These are phyloP conservation scores for Acer campestre DNA, from an alignment of 345 rosid genomes.

Conservation along the genomic window DNA sequence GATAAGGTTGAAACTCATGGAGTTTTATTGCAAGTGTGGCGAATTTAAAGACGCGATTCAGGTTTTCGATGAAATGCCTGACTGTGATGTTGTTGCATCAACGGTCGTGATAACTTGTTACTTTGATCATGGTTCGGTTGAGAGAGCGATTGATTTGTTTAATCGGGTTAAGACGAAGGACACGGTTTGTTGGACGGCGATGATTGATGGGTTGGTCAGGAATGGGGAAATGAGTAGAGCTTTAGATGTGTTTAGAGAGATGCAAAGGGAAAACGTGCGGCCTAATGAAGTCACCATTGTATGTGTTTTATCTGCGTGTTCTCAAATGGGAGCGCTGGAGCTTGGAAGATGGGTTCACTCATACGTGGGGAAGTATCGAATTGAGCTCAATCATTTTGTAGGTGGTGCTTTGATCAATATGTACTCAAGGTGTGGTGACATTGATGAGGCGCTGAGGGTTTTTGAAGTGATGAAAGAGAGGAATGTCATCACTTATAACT, in stretches of 20 bases:
- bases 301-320: conserved; percentile 63
- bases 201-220: conserved; percentile 67
- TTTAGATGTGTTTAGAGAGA: conserved; percentile 52
- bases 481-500: conserved; percentile 54
- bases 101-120: conserved; percentile 49
- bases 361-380: conserved; percentile 39
- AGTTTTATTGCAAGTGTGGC: conserved; percentile 47
- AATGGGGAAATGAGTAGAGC: conserved; percentile 63
- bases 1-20: conserved; percentile 46
- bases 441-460: conserved; percentile 43
- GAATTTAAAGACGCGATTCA: conserved; percentile 40
- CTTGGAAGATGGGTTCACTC: conserved; percentile 69
- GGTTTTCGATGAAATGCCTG: conserved; percentile 61
- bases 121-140: conserved; percentile 44
- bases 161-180: conserved; percentile 46
- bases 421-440: conserved; percentile 63
- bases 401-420: conserved; percentile 67
- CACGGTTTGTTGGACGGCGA: conserved; percentile 69
- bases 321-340: conserved; percentile 61
- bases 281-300: conserved; percentile 64
- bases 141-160: conserved; percentile 44
- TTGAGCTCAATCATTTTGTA: conserved; percentile 48
- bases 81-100: conserved; percentile 54
- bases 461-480: conserved; percentile 45
- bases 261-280: conserved; percentile 51